Evolutionary conservation across 1,284 basidiomycete genomes (phyloP).

Genomic region (Melampsora americana): DNA sequence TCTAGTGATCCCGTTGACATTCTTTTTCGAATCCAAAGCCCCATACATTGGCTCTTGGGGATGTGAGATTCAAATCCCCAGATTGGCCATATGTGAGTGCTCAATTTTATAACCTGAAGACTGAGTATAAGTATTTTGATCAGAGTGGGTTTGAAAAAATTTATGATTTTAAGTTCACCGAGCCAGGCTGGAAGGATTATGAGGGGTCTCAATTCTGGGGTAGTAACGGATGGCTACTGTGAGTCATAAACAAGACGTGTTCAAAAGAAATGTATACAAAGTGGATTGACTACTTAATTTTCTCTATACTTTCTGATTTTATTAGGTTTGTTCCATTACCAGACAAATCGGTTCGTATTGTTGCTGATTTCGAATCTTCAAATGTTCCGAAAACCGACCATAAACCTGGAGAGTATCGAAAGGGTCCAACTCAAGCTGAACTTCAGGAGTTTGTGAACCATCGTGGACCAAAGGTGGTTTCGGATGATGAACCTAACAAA

Average conservation of each 20-base stretch:
- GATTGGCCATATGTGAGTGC: too few species aligned
- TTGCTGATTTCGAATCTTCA: neutral
- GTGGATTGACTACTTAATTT: neutral
- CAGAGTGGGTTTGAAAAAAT: too few species aligned
- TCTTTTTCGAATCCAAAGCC: too few species aligned
- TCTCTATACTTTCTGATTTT: neutral
- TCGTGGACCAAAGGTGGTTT: neutral
- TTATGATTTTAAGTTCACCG: too few species aligned
- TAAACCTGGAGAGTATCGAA: neutral
- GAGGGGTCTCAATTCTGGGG: neutral
- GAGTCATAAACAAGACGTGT: neutral
- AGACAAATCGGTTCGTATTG: neutral
- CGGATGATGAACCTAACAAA: neutral
- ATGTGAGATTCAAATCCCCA: too few species aligned
- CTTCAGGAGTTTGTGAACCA: neutral
- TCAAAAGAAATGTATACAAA: too few species aligned
- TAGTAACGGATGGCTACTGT: neutral
- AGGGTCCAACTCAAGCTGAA: neutral
- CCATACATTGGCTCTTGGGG: too few species aligned
- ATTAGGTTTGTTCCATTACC: neutral
- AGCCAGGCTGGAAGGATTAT: too few species aligned
- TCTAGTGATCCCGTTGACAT: too few species aligned
- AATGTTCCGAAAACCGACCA: neutral
- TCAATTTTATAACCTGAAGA: too few species aligned
- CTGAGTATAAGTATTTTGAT: too few species aligned